Percentiles rank a stretch among this genome's conserved stretches.
phyloP scores from a whole-genome alignment of 768 basidiomycete species.

The Boletus reticulatus region DNA sequence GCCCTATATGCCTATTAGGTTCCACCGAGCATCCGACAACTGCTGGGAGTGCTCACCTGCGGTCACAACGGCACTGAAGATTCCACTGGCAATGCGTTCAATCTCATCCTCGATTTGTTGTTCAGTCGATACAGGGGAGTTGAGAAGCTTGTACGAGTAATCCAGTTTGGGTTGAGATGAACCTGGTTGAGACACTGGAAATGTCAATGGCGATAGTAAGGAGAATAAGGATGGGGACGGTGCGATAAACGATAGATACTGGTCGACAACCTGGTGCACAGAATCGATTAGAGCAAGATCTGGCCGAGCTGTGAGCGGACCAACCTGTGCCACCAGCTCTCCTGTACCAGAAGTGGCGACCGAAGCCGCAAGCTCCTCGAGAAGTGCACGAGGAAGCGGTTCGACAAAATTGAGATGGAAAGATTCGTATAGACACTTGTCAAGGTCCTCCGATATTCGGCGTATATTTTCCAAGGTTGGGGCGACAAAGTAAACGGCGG shows the following conservation, averaged over 20 bases:
- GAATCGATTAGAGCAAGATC: background rate
- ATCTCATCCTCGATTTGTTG: slow-evolving; percentile 91
- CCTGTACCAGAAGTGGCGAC: slow-evolving; percentile 83
- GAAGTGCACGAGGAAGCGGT: slow-evolving; percentile 78
- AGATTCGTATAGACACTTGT: slow-evolving; percentile 85
- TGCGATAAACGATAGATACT: slow-evolving; percentile 94
- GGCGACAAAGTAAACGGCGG: slow-evolving; percentile 94
- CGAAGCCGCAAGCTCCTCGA: slow-evolving; percentile 90
- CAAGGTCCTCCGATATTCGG: slow-evolving; percentile 91
- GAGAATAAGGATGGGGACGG: slow-evolving; percentile 94
- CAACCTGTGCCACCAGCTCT: slow-evolving; percentile 76
- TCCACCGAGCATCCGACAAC: background rate
- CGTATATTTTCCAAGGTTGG: slow-evolving; percentile 84
- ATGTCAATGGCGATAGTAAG: slow-evolving; percentile 60
- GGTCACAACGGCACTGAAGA: slow-evolving; percentile 90
- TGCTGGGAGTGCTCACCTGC: slow-evolving; percentile 52
- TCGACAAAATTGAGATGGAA: slow-evolving; percentile 96
- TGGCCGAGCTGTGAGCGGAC: slow-evolving; percentile 4
- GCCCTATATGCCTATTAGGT: slow-evolving; percentile 47
- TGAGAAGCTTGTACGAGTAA: slow-evolving; percentile 83
- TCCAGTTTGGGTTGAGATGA: slow-evolving; percentile 37
- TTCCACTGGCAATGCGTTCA: slow-evolving; percentile 83
- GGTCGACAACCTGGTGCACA: slow-evolving; percentile 76
- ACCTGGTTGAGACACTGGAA: slow-evolving; percentile 33
- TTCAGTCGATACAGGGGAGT: slow-evolving; percentile 88